Base-by-base conservation (phyloP, 495 filamentous ascomycete species). In the Pseudevernia furfuracea region DNA sequence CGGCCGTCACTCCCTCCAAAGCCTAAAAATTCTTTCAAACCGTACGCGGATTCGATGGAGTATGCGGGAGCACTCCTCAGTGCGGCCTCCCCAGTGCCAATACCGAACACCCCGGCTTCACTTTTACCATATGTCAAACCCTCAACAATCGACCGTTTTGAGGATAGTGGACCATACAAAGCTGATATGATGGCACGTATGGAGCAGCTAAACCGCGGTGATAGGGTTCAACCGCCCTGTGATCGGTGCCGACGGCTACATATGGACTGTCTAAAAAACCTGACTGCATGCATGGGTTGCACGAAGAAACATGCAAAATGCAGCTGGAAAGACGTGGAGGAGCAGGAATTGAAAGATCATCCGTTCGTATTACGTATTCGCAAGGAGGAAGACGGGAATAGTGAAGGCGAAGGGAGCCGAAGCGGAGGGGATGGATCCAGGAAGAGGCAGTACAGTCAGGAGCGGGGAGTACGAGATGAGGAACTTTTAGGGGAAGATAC, bases 301-400 rank as follows among this genome's bases (percentile, higher is more conserved):
- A 94, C 91, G 3, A 89, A 88, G 73, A 92, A 93, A 74, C 90
- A 94, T 70, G 88, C 89, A 19, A 91, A 89, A 66, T 96, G 91
- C 72, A 84, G 82, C 30, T 96, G 90, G 90, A 86, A 84, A 65
- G 84, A 87, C 61, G 81, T 92, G 57, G 86, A 83, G 44, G 85
- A 90, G 56, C 84, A 85, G 0, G 91, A 94, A 70, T 67, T 91
- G 12, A 74, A 66, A 14, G 76, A 79, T 21, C 65, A 71, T 36
- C 74, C 70, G 1, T 63, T 64, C 23, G 60, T 71, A 4, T 49
- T 52, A 28, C 59, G 62, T 14, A 49, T 63, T 28, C 44, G 56
- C 14, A 38, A 36, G n/a, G 62, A 67, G 37, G 69, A 63, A 9
- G 64, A 60, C 17, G 61, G 34, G 9, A 55, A 48, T n/a, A 58